phyloP scores from a whole-genome alignment of 306 rosid species.

The Sphenostylis stenocarpa region DNA sequence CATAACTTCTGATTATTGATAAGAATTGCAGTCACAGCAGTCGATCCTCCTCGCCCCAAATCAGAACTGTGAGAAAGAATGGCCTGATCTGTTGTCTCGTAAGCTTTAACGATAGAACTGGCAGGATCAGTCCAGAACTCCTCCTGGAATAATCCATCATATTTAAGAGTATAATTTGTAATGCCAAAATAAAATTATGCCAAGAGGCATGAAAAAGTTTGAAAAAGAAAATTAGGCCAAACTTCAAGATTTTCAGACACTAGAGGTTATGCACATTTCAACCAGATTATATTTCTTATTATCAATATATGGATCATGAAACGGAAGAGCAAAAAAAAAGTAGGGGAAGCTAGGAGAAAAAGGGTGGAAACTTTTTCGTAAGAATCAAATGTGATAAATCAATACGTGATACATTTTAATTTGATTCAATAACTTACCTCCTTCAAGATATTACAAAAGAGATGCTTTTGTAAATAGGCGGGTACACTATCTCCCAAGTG shows the following conservation, averaged over 20 bases:
- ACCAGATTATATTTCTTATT: not conserved
- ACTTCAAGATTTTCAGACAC: not conserved
- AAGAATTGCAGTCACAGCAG: constrained; percentile 77
- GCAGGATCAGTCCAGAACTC: constrained; percentile 66
- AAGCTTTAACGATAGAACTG: constrained; percentile 59
- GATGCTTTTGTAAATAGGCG: constrained; percentile 73
- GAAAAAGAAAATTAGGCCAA: not conserved
- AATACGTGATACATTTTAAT: not conserved
- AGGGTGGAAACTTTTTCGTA: not conserved
- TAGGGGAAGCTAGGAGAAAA: constrained; percentile 12
- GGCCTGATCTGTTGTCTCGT: constrained; percentile 69
- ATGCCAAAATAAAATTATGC: not conserved
- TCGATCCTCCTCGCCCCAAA: constrained; percentile 77
- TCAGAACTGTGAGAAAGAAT: constrained; percentile 72
- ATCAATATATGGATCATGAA: not conserved
- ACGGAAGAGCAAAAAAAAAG: not conserved
- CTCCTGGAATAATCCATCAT: constrained; percentile 44
- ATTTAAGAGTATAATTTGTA: constrained; percentile 15
- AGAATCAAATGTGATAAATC: constrained; percentile 8
- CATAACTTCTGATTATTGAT: constrained; percentile 59
- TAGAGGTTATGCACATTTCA: not conserved
- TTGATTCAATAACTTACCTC: constrained; percentile 61
- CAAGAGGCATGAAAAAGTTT: constrained; percentile 9
- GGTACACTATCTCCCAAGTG: constrained; percentile 87
- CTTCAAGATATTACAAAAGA: constrained; percentile 73